phyloP scores from a whole-genome alignment of 1,284 basidiomycete species.

The Mycena citricolor region DNA sequence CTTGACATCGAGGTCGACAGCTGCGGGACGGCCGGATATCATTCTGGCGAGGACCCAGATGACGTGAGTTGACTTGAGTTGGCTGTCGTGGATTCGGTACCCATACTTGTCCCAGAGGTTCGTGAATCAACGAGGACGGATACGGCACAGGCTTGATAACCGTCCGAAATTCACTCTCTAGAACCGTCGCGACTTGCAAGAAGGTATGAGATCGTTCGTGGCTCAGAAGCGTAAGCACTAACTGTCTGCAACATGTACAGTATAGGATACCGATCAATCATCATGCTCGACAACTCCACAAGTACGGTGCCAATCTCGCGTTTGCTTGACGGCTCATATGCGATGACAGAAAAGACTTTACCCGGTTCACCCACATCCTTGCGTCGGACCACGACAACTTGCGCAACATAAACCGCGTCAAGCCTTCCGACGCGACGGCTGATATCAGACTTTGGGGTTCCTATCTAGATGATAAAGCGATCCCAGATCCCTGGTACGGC shows the following conservation, averaged over 20 bases:
- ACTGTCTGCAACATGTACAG: slow-evolving; percentile 34
- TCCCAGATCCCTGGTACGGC: slow-evolving; percentile 78
- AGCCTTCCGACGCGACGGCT: slow-evolving; percentile 56
- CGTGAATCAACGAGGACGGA: not conserved
- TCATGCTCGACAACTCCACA: slow-evolving; percentile 55
- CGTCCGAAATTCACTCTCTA: slow-evolving; percentile 27
- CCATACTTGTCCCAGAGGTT: not conserved
- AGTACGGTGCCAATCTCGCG: no score
- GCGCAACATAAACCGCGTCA: slow-evolving; percentile 52
- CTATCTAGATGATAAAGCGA: slow-evolving; percentile 62
- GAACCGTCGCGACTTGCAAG: slow-evolving; percentile 59
- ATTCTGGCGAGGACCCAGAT: slow-evolving; percentile 72
- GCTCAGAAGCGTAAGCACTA: not conserved
- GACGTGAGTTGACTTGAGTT: slow-evolving; percentile 45
- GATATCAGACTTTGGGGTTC: slow-evolving; percentile 73
- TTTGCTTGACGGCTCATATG: no score
- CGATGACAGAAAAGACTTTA: slow-evolving; percentile 50
- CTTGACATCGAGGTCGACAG: slow-evolving; percentile 68
- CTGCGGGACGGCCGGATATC: slow-evolving; percentile 72
- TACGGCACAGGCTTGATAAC: no score
- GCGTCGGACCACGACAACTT: slow-evolving; percentile 71
- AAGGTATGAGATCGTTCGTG: slow-evolving; percentile 42
- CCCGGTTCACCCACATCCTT: slow-evolving; percentile 66
- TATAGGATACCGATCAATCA: slow-evolving; percentile 61
- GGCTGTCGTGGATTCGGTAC: no score